Percentiles rank a stretch among this genome's conserved stretches.
phyloP scores from a whole-genome alignment of 2,329 filamentous ascomycete species.

The Penicillium sumatraense region DNA sequence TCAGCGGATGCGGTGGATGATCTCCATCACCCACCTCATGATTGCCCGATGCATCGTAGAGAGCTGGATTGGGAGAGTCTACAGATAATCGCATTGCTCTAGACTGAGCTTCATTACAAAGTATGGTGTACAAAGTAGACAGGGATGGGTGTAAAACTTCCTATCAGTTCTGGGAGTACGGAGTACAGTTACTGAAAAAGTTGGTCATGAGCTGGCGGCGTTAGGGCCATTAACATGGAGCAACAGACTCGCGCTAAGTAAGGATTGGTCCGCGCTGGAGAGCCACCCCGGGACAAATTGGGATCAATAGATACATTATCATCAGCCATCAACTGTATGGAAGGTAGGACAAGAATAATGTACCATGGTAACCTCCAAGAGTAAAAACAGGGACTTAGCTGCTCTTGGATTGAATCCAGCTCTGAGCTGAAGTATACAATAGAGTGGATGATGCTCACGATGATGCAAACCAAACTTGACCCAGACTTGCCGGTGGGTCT shows the following conservation, averaged over 20 bases:
- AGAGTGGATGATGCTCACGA: constrained; percentile 27
- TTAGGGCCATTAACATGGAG: constrained; percentile 24
- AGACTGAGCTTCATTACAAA: too few relatives aligned
- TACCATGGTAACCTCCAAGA: background rate
- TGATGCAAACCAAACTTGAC: constrained; percentile 28
- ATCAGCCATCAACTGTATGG: too few relatives aligned
- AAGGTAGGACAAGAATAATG: background rate
- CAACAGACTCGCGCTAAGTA: constrained; percentile 16
- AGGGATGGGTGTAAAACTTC: too few relatives aligned
- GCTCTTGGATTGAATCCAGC: too few relatives aligned
- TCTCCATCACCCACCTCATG: constrained; percentile 27
- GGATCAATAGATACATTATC: background rate
- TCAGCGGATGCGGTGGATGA: constrained; percentile 25
- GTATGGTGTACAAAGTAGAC: too few relatives aligned
- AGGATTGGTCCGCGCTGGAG: background rate
- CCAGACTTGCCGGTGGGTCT: constrained; percentile 19
- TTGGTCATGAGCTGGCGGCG: constrained; percentile 6
- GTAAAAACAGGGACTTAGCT: background rate
- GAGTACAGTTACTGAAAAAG: background rate
- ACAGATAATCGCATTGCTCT: too few relatives aligned
- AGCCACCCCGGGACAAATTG: too few relatives aligned
- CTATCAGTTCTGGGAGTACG: background rate
- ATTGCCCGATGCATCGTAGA: constrained; percentile 17
- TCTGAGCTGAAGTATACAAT: background rate
- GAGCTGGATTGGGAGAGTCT: too few relatives aligned